Conservation (phyloP, 192 early-diverging fungal genomes). For the Ramicandelaber brevisporus region DNA sequence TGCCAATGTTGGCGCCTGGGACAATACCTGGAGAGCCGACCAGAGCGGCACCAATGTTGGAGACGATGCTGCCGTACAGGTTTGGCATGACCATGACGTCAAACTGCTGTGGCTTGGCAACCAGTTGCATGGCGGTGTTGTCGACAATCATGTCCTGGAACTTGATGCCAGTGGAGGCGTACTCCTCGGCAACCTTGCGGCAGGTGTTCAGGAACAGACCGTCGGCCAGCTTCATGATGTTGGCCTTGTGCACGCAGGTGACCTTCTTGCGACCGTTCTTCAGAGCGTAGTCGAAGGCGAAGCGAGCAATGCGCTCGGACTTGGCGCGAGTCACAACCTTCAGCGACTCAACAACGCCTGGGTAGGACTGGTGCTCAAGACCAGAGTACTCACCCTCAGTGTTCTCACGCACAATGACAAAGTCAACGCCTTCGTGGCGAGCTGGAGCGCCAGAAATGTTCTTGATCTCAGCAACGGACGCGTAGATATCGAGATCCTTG, state of each 20-base stretch:
- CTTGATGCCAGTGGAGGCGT: conserved; percentile 66
- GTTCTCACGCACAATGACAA: conserved; percentile 99
- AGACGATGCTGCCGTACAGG: conserved; percentile 98
- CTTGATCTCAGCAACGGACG: conserved; percentile 74
- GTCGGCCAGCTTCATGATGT: conserved; percentile 99
- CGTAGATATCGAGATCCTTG: conserved; percentile 97
- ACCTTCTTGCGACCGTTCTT: conserved; percentile 96
- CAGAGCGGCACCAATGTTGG: conserved; percentile 91
- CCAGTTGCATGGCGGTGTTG: conserved; percentile 99
- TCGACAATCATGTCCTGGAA: conserved; percentile 99
- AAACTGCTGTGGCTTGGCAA: conserved; percentile 89
- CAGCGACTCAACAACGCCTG: conserved; percentile 94
- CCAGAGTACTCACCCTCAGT: conserved; percentile 99
- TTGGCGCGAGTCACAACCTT: conserved; percentile 93
- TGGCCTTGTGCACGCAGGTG: conserved; percentile 98
- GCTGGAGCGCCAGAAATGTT: conserved; percentile 70
- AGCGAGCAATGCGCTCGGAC: conserved; percentile 96
- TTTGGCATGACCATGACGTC: conserved; percentile 99
- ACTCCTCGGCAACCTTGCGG: conserved; percentile 86
- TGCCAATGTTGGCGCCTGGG: conserved; percentile 93
- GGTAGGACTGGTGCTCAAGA: conserved; percentile 91
- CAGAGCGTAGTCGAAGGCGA: conserved; percentile 96
- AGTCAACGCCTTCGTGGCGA: conserved; percentile 82
- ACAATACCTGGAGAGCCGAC: conserved; percentile 90
- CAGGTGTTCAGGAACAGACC: conserved; percentile 94